phyloP scores from a whole-genome alignment of 805 yeast species.

The Yamadazyma ubonensis region DNA sequence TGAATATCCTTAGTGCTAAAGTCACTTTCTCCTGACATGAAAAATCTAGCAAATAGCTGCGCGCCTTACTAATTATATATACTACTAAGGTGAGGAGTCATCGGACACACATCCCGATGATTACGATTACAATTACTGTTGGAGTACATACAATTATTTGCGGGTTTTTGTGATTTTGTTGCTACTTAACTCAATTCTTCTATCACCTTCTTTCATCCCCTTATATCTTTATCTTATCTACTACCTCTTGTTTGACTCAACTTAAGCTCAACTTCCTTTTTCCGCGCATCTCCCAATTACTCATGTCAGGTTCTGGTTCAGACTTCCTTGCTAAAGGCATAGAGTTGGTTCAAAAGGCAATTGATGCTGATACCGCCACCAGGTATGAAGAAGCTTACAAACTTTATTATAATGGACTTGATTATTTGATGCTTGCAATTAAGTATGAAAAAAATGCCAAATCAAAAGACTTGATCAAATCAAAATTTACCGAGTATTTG shows the following conservation, averaged over 20 bases:
- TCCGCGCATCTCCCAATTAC: too few relatives aligned
- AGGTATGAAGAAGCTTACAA: constrained; percentile 93
- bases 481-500: constrained; percentile 87
- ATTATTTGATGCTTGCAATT: constrained; percentile 91
- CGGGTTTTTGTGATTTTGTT: too few relatives aligned
- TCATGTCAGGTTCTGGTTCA: too few relatives aligned
- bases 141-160: too few relatives aligned
- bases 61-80: background rate
- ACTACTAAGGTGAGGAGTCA: background rate
- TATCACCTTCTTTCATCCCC: too few relatives aligned
- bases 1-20: background rate
- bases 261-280: too few relatives aligned
- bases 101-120: background rate
- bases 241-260: too few relatives aligned
- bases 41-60: background rate
- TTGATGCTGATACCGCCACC: constrained; percentile 88
- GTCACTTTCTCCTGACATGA: background rate
- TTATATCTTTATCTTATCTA: too few relatives aligned
- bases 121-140: too few relatives aligned
- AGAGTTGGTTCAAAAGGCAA: constrained; percentile 89
- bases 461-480: constrained; percentile 82
- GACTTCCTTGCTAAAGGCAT: constrained; percentile 95
- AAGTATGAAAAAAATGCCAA: constrained; percentile 89
- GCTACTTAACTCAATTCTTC: too few relatives aligned
- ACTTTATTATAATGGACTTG: constrained; percentile 87